A percentile compares a stretch with the other conserved stretches of the same genome.
phyloP scores from a whole-genome alignment of 129 eudicot genomes.

The Centrapalus pauciflorus region DNA sequence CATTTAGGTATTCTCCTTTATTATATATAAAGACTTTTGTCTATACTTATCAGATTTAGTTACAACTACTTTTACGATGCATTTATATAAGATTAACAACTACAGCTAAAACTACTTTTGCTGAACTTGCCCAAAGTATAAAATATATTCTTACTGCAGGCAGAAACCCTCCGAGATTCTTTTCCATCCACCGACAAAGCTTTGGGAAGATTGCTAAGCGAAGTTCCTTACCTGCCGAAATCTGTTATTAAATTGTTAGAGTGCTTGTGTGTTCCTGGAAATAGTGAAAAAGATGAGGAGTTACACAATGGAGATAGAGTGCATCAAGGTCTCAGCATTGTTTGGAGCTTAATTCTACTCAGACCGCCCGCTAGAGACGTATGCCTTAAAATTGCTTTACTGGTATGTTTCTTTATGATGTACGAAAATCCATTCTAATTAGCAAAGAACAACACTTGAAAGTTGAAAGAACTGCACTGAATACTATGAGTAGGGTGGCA shows the following conservation, averaged over 20 bases:
- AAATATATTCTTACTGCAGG: constrained; percentile 39
- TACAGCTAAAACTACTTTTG: no score
- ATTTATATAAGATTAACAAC: no score
- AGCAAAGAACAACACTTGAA: neutral
- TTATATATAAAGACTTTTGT: no score
- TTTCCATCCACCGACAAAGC: constrained; percentile 96
- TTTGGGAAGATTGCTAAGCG: constrained; percentile 72
- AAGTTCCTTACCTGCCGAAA: constrained; percentile 90
- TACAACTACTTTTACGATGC: no score
- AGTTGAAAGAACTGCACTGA: neutral
- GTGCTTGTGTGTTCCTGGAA: constrained; percentile 79
- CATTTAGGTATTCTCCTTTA: no score
- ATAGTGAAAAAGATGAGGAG: constrained; percentile 59
- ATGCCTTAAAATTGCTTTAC: constrained; percentile 73
- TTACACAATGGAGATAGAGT: constrained; percentile 82
- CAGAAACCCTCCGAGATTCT: constrained; percentile 88
- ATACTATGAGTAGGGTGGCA: no score
- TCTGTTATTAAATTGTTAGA: constrained; percentile 73
- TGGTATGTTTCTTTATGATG: constrained; percentile 40
- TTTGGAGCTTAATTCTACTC: constrained; percentile 83
- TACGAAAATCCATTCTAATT: neutral
- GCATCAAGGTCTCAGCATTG: constrained; percentile 90
- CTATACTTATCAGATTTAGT: no score
- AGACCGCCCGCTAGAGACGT: constrained; percentile 83
- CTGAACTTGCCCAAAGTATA: neutral